Evolutionary conservation across 805 yeast genomes (phyloP).

Genomic region (Aciculoconidium aculeatum): DNA sequence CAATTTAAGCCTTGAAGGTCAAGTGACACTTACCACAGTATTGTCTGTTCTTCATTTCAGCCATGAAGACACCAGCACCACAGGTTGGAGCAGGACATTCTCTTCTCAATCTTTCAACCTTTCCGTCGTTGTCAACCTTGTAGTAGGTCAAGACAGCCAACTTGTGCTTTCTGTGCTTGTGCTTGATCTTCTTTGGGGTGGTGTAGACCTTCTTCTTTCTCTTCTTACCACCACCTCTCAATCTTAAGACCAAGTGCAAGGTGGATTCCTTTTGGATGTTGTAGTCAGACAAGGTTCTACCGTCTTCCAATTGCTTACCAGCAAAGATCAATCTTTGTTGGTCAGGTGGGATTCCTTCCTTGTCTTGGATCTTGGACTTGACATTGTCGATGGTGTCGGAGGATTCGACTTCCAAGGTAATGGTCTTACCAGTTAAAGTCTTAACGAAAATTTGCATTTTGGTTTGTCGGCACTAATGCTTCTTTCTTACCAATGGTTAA

Average conservation of each 20-base stretch:
- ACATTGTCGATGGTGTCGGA: slow-evolving; percentile 98
- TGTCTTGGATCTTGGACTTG: slow-evolving; percentile 97
- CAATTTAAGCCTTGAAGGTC: slow-evolving; percentile 56
- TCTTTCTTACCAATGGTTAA: slow-evolving; percentile 40
- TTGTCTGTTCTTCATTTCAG: slow-evolving; percentile 96
- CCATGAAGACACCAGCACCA: slow-evolving; percentile 99
- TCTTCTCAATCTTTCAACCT: slow-evolving; percentile 97
- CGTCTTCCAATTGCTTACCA: slow-evolving; percentile 99
- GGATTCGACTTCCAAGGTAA: slow-evolving; percentile 98
- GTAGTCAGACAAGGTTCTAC: slow-evolving; percentile 98
- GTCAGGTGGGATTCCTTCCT: slow-evolving; percentile 99
- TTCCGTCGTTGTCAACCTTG: slow-evolving; percentile 98
- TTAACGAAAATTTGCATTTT: slow-evolving; percentile 96
- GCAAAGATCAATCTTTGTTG: slow-evolving; percentile 99
- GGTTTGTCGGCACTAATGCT: slow-evolving; percentile 40
- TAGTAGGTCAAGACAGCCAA: slow-evolving; percentile 98
- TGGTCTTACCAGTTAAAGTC: slow-evolving; percentile 99
- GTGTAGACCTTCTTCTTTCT: slow-evolving; percentile 99
- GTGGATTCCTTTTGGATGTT: slow-evolving; percentile 99
- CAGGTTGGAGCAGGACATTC: slow-evolving; percentile 91
- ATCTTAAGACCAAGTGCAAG: slow-evolving; percentile 91
- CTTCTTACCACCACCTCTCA: slow-evolving; percentile 98
- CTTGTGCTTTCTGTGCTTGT: slow-evolving; percentile 99
- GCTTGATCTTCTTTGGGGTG: slow-evolving; percentile 99
- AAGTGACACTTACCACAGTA: slow-evolving; percentile 99